Base-by-base conservation (phyloP, 495 filamentous ascomycete species). In the Aspergillus cristatus region DNA sequence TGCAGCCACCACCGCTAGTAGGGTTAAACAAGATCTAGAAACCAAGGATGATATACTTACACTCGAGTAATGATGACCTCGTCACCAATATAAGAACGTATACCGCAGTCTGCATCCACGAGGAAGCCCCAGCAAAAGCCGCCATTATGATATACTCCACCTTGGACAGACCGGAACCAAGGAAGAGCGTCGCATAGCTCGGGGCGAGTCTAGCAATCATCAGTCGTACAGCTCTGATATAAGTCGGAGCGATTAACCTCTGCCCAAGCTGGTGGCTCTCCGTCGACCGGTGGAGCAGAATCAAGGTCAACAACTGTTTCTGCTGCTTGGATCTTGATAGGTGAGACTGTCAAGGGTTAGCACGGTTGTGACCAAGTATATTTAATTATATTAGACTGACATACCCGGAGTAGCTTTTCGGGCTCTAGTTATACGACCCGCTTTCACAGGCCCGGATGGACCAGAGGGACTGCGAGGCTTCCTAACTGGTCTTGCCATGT, bases 41-140 rank as follows among this genome's bases (percentile, higher is more conserved):
- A 1, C 40, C 2, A 30, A 12, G 34, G 7, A n/a, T 22, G 7
- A 7, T 18, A 17, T 7, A 67, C 79, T 61, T 60, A 86, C 83
- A 71, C 50, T 45, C 74, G 60, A 7, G 76, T 73, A 25, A 93
- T 82, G 16, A 88, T 62, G 10, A 89, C 57, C 33, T 84, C 72
- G 1, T 70, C 67, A 25, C 72, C 71, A 13, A 86, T 71, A 32
- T 75, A 68, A 17, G 84, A 75, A 2, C 78, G 63, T 1, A 46
- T 37, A 0, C 70, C 72, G 17, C 60, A 60, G 40, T 78, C 68
- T 1, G 58, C 58, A 49, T 87, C 83, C 15, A 84, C 55, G 1
- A 90, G 57, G 37, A 81, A 76, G 1, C 76, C 81, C 14, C 60
- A 60, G 5, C 67, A 68, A 13, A 76, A 35, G 3, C 60, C 51